These are phyloP conservation scores for Spergularia bocconei DNA, from an alignment of 148 eudicot genomes.

Conservation along the genomic window DNA sequence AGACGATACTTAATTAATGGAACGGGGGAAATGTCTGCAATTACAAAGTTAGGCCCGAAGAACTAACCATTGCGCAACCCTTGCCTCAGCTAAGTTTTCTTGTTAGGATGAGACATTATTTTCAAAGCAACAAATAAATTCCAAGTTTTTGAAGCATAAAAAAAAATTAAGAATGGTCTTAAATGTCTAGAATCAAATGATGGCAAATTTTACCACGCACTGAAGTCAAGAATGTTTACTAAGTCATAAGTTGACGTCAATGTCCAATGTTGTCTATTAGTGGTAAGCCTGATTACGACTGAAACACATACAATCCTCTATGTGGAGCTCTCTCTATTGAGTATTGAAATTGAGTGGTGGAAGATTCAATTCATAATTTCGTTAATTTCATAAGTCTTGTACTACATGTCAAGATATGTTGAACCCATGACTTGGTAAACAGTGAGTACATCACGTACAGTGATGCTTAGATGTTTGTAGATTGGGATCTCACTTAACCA, in stretches of 20 bases:
- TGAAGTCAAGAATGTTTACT: conserved; percentile 24
- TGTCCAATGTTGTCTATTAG: conserved; percentile 8
- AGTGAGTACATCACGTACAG: too few species aligned
- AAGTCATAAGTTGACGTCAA: conserved; percentile 27
- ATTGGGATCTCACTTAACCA: too few species aligned
- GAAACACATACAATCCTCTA: neutral
- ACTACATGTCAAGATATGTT: neutral
- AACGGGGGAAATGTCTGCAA: too few species aligned
- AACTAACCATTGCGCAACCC: too few species aligned
- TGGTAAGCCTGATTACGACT: neutral
- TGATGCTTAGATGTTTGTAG: too few species aligned
- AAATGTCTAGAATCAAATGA: neutral
- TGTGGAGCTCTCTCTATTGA: neutral
- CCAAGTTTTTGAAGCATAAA: neutral
- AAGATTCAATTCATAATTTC: neutral
- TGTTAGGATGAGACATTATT: too few species aligned
- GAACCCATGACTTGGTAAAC: conserved; percentile 7
- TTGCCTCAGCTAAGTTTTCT: too few species aligned
- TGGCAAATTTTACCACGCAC: neutral
- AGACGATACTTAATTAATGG: too few species aligned
- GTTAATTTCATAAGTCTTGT: neutral
- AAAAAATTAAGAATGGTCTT: too few species aligned
- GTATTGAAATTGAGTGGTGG: neutral
- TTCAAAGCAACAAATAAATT: neutral
- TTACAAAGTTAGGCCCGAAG: too few species aligned